These are phyloP conservation scores for Zopfochytrium polystomum DNA, from an alignment of 371 early-diverging fungal species.

Conservation along the genomic window DNA sequence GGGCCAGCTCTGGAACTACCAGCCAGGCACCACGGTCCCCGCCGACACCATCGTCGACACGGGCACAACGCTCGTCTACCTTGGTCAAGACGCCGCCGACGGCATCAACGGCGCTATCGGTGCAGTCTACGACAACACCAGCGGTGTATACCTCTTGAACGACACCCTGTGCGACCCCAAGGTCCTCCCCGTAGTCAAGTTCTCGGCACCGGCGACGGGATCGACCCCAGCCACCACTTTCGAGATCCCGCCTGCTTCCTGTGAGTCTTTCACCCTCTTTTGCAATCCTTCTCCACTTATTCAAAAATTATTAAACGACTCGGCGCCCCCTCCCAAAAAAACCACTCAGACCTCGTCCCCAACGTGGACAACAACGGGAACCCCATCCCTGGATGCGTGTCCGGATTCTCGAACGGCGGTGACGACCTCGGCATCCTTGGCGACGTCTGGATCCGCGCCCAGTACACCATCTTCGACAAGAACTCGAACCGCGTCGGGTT, in stretches of 20 bases:
- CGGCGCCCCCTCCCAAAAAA: too few relatives aligned
- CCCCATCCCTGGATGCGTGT: not conserved
- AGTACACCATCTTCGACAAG: constrained; percentile 74
- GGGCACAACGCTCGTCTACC: constrained; percentile 4
- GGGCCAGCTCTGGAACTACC: not conserved
- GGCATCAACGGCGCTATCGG: constrained; percentile 4
- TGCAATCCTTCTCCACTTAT: too few relatives aligned
- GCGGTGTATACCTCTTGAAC: not conserved
- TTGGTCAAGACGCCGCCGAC: not conserved
- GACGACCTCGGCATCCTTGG: constrained; percentile 61
- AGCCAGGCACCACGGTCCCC: not conserved
- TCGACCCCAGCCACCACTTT: too few relatives aligned
- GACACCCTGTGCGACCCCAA: not conserved
- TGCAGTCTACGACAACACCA: not conserved
- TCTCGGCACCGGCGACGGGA: not conserved
- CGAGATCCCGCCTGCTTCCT: too few relatives aligned
- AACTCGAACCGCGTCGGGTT: constrained; percentile 32
- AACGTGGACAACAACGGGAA: not conserved
- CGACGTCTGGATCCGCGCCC: constrained; percentile 80
- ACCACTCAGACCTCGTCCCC: not conserved
- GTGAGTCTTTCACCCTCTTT: too few relatives aligned
- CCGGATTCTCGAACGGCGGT: constrained; percentile 3
- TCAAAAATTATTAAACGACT: too few relatives aligned
- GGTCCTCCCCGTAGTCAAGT: not conserved
- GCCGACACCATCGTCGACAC: constrained; percentile 1